Percentiles rank a stretch among this genome's conserved stretches.
These are phyloP conservation scores for Schwanniomyces yamadae DNA, from an alignment of 805 yeast genomes.

Conservation along the genomic window DNA sequence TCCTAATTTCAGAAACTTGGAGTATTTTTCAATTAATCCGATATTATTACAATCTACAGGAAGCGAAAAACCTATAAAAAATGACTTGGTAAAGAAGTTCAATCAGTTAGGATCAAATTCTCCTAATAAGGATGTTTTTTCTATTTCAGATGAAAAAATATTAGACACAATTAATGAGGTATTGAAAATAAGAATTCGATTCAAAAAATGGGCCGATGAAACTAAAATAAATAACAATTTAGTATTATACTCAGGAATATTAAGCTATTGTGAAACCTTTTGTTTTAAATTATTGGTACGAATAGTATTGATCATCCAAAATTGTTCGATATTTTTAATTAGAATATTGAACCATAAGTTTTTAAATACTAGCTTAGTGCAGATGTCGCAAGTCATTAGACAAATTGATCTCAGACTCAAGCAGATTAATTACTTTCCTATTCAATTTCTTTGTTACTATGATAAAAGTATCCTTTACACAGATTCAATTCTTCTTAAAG, in stretches of 20 bases:
- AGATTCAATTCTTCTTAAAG: conserved; percentile 44
- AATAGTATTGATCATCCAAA: conserved; percentile 15
- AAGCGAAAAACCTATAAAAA: conserved; percentile 5
- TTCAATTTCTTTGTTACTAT: conserved; percentile 64
- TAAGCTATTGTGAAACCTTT: neutral
- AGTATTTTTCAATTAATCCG: conserved; percentile 74
- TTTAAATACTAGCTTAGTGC: conserved; percentile 26
- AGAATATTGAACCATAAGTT: conserved; percentile 27
- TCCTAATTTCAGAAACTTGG: conserved; percentile 69
- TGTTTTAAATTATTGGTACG: conserved; percentile 10
- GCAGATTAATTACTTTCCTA: conserved; percentile 76
- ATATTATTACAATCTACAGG: conserved; percentile 58
- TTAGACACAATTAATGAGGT: conserved; percentile 35
- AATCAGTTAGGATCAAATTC: conserved; percentile 16
- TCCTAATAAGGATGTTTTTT: conserved; percentile 2
- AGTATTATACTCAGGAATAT: neutral
- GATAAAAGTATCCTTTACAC: conserved; percentile 41
- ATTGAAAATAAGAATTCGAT: conserved; percentile 10
- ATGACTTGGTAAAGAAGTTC: conserved; percentile 24
- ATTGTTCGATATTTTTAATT: conserved; percentile 17
- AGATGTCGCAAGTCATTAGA: conserved; percentile 61
- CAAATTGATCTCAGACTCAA: conserved; percentile 77
- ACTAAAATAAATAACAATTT: neutral
- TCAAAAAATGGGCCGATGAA: conserved; percentile 2
- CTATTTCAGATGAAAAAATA: conserved; percentile 26